phyloP scores from a whole-genome alignment of 495 filamentous ascomycete genomes.

The Tuber melanosporum region DNA sequence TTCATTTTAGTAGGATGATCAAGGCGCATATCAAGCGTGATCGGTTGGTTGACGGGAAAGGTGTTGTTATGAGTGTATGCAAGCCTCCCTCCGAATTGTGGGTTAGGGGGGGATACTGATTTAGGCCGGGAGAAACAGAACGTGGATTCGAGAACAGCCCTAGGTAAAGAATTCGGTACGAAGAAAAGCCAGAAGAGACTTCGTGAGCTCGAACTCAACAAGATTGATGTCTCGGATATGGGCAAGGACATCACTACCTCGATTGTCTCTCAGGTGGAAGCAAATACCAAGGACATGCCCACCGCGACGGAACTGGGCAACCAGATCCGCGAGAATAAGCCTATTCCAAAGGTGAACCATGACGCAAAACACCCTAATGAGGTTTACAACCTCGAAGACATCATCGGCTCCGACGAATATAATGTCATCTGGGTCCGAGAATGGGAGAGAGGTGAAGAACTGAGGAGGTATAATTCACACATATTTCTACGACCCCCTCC shows the following conservation, averaged over 20 bases:
- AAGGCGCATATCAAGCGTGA: conserved; percentile 49
- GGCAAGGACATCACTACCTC: conserved; percentile 32
- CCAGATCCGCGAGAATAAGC: conserved; percentile 62
- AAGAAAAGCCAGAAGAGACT: conserved; percentile 84
- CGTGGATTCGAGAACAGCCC: conserved; percentile 45
- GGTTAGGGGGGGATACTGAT: conserved; percentile 36
- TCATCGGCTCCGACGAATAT: conserved; percentile 59
- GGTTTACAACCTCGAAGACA: conserved; percentile 65
- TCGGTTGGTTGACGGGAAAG: conserved; percentile 44
- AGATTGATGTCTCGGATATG: conserved; percentile 36
- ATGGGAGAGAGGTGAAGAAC: conserved; percentile 31
- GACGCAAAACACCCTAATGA: conserved; percentile 66
- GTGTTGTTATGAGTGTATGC: conserved; percentile 22
- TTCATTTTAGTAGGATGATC: conserved; percentile 62
- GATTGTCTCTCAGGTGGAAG: conserved; percentile 43
- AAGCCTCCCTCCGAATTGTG: neutral
- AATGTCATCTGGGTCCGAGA: conserved; percentile 32
- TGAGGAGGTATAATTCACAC: conserved; percentile 45
- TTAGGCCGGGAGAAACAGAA: conserved; percentile 38
- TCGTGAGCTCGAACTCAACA: conserved; percentile 31
- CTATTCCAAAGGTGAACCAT: conserved; percentile 69
- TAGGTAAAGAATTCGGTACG: conserved; percentile 87
- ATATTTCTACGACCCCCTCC: conserved; percentile 28
- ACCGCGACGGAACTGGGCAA: conserved; percentile 59
- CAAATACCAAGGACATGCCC: conserved; percentile 53